Conservation (phyloP, 257 asterid species). For the Salvia miltiorrhiza region DNA sequence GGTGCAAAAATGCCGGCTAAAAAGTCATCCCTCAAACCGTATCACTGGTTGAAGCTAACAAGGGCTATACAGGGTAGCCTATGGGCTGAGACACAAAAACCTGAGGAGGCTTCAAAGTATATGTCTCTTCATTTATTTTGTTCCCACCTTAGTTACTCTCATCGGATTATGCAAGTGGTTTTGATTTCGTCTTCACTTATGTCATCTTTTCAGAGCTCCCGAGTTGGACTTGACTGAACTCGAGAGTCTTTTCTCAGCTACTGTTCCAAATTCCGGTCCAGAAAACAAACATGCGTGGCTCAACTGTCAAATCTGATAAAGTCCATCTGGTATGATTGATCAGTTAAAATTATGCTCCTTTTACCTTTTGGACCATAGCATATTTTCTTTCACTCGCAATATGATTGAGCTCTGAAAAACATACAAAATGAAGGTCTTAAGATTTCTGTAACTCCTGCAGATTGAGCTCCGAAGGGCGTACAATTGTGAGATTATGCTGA, state of each 20-base stretch:
- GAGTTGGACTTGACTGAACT: constrained; percentile 80
- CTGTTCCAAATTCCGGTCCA: constrained; percentile 41
- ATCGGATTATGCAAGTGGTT: constrained; percentile 12
- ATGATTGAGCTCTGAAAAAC: too few relatives aligned
- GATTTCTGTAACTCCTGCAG: constrained; percentile 38
- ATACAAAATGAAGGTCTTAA: background rate
- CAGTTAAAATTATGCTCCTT: background rate
- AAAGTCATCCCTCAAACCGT: constrained; percentile 66
- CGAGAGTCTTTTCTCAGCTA: constrained; percentile 78
- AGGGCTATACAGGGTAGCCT: constrained; percentile 79
- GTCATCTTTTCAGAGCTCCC: constrained; percentile 58
- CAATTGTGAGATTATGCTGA: constrained; percentile 89
- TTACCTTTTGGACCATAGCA: background rate
- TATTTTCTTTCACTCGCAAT: constrained; percentile 13
- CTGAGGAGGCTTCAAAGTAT: constrained; percentile 79
- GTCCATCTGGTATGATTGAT: constrained; percentile 62
- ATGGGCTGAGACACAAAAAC: constrained; percentile 84
- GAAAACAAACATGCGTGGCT: constrained; percentile 39
- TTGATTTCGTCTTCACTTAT: constrained; percentile 16
- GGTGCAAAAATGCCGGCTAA: constrained; percentile 34
- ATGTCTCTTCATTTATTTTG: constrained; percentile 24
- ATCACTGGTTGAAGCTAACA: constrained; percentile 85
- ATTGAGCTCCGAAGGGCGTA: constrained; percentile 83
- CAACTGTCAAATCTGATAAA: constrained; percentile 60
- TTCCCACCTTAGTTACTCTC: constrained; percentile 1